Evolutionary conservation across 1,284 basidiomycete species (phyloP), one percentile per base, ranked within the genome.

Genomic region (Apiotrichum laibachii): DNA sequence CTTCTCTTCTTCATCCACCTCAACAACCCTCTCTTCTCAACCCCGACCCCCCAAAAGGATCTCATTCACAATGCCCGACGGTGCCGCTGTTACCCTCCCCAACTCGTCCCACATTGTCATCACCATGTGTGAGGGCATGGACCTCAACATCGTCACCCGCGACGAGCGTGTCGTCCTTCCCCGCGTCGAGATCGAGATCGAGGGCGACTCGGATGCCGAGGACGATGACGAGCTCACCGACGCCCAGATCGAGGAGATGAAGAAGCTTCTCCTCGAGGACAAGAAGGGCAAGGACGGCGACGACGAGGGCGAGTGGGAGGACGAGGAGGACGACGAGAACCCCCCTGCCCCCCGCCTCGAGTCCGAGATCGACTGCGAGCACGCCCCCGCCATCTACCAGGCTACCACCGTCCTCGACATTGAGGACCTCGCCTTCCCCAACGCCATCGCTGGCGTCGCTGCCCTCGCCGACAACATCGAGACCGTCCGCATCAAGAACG

Each of bases 341-440:
- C 49, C 49, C 11, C 37, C 34, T 12, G 34, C 34, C 16, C 35
- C 34, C 19, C 31, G 31, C 13, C 49, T 50, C 49, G 49, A 50
- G 37, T 50, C 33, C n/a, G 19, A 19, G 19, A 50, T 50, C 15
- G 49, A 50, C 21, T 12, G 35, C 40, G 51, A 53, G 42, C 42
- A 34, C 31, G 51, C 51, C 26, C 51, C 51, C 31, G 31, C 19
- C 6, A 16, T 53, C 21, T 53, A 53, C 51, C n/a, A 42, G 40
- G 39, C 22, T 2, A 53, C 51, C 51, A 44, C 40, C 9, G 31
- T 44, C 2, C 15, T 44, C 51, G 51, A 53, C 51, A 31, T 53
- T 35, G 51, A 53, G 15, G 51, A 43, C 51, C 40, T 53, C n/a
- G 51, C 42, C 21, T 53, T 53, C 51, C 51, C 51, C 10, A 21